Evolutionary conservation across 1,284 basidiomycete genomes (phyloP).

Genomic region (Ustilago trichophora): DNA sequence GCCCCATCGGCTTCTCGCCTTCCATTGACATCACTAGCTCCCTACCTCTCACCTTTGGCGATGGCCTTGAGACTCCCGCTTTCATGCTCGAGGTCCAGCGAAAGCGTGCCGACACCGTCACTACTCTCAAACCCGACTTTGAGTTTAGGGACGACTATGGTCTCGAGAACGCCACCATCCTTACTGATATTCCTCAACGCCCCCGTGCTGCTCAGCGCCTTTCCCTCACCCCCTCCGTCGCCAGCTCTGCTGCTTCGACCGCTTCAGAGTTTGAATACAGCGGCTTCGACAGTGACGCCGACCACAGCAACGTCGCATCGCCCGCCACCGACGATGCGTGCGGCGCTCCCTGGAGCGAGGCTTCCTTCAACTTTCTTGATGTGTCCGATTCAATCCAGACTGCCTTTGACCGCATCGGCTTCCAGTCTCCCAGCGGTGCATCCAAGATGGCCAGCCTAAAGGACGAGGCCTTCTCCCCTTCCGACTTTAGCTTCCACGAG

Average conservation of each 20-base stretch:
- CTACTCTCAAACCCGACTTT: slow-evolving; percentile 51
- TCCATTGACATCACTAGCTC: slow-evolving; percentile 35
- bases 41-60: slow-evolving; percentile 38
- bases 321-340: slow-evolving; percentile 24
- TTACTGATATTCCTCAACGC: slow-evolving; percentile 40
- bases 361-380: slow-evolving; percentile 16
- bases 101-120: slow-evolving; percentile 48
- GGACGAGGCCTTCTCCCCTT: slow-evolving; percentile 7
- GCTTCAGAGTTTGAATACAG: slow-evolving; percentile 51
- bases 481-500: slow-evolving; percentile 53
- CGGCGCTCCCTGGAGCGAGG: slow-evolving; percentile 16
- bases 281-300: slow-evolving; percentile 38
- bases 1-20: slow-evolving; percentile 43
- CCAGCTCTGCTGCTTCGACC: slow-evolving; percentile 53
- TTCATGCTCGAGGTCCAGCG: slow-evolving; percentile 48
- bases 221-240: slow-evolving; percentile 48
- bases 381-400: slow-evolving; percentile 29
- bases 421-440: slow-evolving; percentile 25
- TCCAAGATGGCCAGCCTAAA: slow-evolving; percentile 10
- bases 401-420: slow-evolving; percentile 37
- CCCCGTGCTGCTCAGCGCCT: slow-evolving; percentile 46
- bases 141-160: slow-evolving; percentile 24
- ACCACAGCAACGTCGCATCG: slow-evolving; percentile 29
- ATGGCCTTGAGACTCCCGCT: slow-evolving; percentile 29
- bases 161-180: slow-evolving; percentile 17